Percentiles rank a stretch among this genome's conserved stretches.
phyloP scores from a whole-genome alignment of 208 protist species.

The Balamuthia mandrillaris region DNA sequence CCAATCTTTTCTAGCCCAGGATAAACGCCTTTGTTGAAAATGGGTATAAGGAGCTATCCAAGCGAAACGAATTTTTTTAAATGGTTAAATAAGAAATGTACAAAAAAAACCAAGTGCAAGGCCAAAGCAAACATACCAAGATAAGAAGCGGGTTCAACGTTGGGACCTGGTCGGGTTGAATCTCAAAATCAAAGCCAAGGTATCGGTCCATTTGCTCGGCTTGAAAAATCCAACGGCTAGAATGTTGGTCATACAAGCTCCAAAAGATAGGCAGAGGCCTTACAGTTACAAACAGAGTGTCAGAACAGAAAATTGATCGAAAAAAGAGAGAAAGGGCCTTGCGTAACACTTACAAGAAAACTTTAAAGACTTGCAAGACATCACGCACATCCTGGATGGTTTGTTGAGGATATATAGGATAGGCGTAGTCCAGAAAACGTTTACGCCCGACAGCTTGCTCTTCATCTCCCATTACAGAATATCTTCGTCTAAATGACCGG shows the following conservation, averaged over 20 bases:
- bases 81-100: no score
- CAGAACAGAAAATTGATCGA: neutral
- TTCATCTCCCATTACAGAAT: no score
- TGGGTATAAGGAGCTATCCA: slow-evolving; percentile 46
- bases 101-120: no score
- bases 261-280: slow-evolving; percentile 54
- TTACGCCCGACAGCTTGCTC: neutral
- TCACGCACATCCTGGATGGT: slow-evolving; percentile 22
- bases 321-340: neutral
- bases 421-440: slow-evolving; percentile 23
- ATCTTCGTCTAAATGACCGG: no score
- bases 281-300: neutral
- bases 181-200: slow-evolving; percentile 40
- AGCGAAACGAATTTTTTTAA: no score
- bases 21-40: slow-evolving; percentile 61
- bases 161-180: slow-evolving; percentile 56
- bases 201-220: slow-evolving; percentile 53
- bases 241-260: slow-evolving; percentile 46
- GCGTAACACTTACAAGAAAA: slow-evolving; percentile 9
- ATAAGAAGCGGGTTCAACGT: slow-evolving; percentile 62
- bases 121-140: neutral
- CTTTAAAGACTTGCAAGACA: neutral
- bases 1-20: slow-evolving; percentile 1
- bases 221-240: slow-evolving; percentile 38
- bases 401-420: neutral